Evolutionary conservation across 352 stramenopile genomes (phyloP).

Genomic region (Pythium volutum): DNA sequence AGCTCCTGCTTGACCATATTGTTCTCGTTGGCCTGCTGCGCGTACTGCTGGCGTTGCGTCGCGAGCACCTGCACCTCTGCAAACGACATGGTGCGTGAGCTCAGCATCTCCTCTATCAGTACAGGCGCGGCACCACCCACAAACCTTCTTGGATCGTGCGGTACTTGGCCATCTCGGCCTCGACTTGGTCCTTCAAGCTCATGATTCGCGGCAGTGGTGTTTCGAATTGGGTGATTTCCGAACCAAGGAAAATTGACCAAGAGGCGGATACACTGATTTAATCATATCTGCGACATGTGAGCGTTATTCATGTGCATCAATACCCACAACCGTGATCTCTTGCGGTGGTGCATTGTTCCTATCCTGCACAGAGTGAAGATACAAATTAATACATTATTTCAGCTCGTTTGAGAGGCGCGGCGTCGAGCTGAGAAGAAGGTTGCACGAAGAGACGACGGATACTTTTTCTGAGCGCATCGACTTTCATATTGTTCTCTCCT

Average conservation of each 20-base stretch:
- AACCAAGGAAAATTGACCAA: neutral
- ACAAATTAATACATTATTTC: too few relatives aligned
- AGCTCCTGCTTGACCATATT: slow-evolving; percentile 95
- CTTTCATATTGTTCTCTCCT: too few relatives aligned
- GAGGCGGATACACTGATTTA: neutral
- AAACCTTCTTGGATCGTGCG: slow-evolving; percentile 89
- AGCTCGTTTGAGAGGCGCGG: too few relatives aligned
- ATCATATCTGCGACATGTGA: neutral
- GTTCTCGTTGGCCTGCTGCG: slow-evolving; percentile 95
- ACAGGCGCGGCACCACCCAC: neutral
- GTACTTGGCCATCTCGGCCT: slow-evolving; percentile 90
- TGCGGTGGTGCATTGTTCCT: too few relatives aligned
- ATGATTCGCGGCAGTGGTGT: slow-evolving; percentile 16
- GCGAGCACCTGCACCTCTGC: slow-evolving; percentile 80
- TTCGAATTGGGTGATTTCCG: neutral
- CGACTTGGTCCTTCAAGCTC: slow-evolving; percentile 69
- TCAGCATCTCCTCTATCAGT: neutral
- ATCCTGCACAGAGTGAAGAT: too few relatives aligned
- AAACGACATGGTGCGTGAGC: neutral
- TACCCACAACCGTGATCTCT: neutral
- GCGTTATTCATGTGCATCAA: neutral
- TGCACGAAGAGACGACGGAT: too few relatives aligned
- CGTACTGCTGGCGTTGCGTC: slow-evolving; percentile 87
- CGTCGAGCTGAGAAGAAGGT: too few relatives aligned
- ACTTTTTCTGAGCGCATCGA: too few relatives aligned